Conservation (phyloP, 2,329 filamentous ascomycete genomes). For the Colletotrichum costaricense region DNA sequence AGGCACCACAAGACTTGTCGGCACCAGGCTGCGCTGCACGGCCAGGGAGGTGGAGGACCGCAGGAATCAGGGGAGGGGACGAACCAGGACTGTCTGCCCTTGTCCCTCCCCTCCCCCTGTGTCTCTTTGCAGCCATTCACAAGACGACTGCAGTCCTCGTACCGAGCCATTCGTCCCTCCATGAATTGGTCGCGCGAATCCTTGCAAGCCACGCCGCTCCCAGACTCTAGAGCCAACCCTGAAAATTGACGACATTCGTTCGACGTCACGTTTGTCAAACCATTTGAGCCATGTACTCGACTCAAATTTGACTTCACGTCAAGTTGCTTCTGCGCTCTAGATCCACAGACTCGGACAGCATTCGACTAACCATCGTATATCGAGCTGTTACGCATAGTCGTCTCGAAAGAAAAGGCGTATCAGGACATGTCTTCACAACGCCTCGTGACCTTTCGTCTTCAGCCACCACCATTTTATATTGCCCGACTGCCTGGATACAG, state of each 20-base stretch:
- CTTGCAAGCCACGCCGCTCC: conserved; percentile 22
- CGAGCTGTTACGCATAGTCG: not conserved
- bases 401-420: not conserved
- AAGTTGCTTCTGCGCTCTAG: not conserved
- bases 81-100: conserved; percentile 7
- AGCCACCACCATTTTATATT: not conserved
- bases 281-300: too few species aligned
- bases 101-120: conserved; percentile 6
- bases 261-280: not conserved
- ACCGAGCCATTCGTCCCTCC: not conserved
- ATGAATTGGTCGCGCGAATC: conserved; percentile 7
- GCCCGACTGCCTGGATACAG: not conserved
- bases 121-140: conserved; percentile 1
- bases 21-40: not conserved
- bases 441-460: not conserved
- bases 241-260: conserved; percentile 17
- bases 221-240: not conserved
- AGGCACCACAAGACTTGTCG: conserved; percentile 12
- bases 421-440: not conserved
- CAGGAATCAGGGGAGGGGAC: not conserved
- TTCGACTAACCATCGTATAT: not conserved
- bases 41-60: not conserved
- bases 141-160: not conserved
- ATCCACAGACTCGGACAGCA: not conserved
- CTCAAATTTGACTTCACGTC: not conserved